These are phyloP conservation scores for Fusarium piperis DNA, from an alignment of 2,329 filamentous ascomycete genomes.

Conservation along the genomic window DNA sequence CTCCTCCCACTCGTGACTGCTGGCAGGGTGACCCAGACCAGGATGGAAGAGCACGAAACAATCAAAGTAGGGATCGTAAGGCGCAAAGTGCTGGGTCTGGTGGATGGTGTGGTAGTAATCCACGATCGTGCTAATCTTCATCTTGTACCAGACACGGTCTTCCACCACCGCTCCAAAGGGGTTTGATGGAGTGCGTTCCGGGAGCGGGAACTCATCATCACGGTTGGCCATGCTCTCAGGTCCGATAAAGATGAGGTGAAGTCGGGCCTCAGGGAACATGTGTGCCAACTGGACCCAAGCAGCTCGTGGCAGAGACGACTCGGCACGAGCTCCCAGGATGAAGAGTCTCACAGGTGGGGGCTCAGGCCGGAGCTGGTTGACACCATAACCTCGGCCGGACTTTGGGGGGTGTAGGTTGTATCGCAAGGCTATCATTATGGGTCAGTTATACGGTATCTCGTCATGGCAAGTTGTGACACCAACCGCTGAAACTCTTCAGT, in stretches of 20 bases:
- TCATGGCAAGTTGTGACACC: constrained; percentile 45
- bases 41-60: constrained; percentile 98
- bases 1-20: constrained; percentile 91
- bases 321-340: constrained; percentile 93
- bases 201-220: constrained; percentile 90
- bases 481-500: constrained; percentile 92
- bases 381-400: constrained; percentile 75
- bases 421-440: constrained; percentile 72
- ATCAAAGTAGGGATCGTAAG: constrained; percentile 98
- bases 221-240: constrained; percentile 96
- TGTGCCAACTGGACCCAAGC: constrained; percentile 95
- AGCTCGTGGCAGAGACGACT: constrained; percentile 92
- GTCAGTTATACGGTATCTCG: not conserved
- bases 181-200: constrained; percentile 83
- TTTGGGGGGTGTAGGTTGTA: constrained; percentile 93
- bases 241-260: constrained; percentile 94
- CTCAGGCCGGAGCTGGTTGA: constrained; percentile 83
- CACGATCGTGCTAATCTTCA: constrained; percentile 98
- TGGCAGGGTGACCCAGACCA: constrained; percentile 92
- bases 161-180: constrained; percentile 96
- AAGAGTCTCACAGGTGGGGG: constrained; percentile 92
- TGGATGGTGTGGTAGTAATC: constrained; percentile 99
- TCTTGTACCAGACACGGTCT: constrained; percentile 83
- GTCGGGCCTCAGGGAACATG: constrained; percentile 89
- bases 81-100: constrained; percentile 87